Conservation (phyloP, 495 filamentous ascomycete genomes). For the Penicillium macrosclerotiorum region DNA sequence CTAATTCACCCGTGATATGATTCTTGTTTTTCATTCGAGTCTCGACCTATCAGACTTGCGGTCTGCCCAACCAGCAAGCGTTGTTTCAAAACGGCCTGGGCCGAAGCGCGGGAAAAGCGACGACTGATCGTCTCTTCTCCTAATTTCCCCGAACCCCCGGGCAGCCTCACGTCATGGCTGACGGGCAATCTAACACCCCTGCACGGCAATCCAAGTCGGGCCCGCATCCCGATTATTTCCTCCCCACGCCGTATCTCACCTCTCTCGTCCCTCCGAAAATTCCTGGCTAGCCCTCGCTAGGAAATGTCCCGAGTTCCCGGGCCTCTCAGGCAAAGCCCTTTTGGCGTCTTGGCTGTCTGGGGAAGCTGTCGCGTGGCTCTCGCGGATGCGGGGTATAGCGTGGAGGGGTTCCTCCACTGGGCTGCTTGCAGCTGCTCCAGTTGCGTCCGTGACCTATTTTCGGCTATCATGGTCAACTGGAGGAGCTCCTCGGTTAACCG, state of each 20-base stretch:
- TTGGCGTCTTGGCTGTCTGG: constrained; percentile 29
- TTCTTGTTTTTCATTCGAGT: constrained; percentile 9
- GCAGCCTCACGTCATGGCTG: constrained; percentile 20
- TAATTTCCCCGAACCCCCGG: constrained; percentile 24
- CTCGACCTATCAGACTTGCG: constrained; percentile 16
- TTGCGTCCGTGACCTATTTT: not conserved
- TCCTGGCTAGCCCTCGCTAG: too few relatives aligned
- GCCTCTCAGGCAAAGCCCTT: not conserved
- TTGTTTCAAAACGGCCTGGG: constrained; percentile 22
- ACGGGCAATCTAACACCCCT: too few relatives aligned
- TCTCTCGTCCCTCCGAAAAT: too few relatives aligned
- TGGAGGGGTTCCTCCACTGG: constrained; percentile 13
- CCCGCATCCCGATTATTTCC: too few relatives aligned
- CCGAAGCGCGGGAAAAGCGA: constrained; percentile 15
- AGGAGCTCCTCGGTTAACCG: not conserved
- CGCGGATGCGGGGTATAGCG: constrained; percentile 26
- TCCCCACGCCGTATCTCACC: too few relatives aligned
- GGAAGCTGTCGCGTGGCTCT: constrained; percentile 29
- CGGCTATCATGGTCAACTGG: not conserved
- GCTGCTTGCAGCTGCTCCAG: not conserved
- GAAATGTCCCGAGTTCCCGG: constrained; percentile 10
- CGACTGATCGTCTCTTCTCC: constrained; percentile 17
- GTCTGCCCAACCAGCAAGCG: constrained; percentile 12
- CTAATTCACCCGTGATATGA: constrained; percentile 28
- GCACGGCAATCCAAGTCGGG: too few relatives aligned